A percentile compares a stretch with the other conserved stretches of the same genome.
These are phyloP conservation scores for Cocos nucifera DNA, from an alignment of 176 grass and related monocot genomes.

Conservation along the genomic window DNA sequence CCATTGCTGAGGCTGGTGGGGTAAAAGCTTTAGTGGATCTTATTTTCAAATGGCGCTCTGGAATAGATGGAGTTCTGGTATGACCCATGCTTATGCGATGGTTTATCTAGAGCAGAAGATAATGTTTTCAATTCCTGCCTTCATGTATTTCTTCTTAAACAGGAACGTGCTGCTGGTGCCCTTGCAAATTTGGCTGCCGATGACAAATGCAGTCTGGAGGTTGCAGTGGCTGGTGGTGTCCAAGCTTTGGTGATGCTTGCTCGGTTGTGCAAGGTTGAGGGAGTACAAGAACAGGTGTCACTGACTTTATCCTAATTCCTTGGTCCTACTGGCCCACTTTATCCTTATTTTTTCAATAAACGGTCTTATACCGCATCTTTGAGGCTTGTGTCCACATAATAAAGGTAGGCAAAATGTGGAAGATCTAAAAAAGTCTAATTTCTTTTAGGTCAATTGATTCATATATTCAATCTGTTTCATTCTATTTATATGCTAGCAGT, in stretches of 20 bases:
- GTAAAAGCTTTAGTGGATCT: constrained; percentile 91
- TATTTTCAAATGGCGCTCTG: constrained; percentile 83
- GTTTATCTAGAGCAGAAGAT: not conserved
- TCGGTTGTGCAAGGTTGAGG: constrained; percentile 85
- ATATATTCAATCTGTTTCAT: too few relatives aligned
- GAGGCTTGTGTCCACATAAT: constrained; percentile 7
- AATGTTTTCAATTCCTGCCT: not conserved
- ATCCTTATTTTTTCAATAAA: too few relatives aligned
- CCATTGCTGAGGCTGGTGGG: constrained; percentile 80
- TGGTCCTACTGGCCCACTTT: too few relatives aligned
- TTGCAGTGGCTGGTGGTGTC: constrained; percentile 88
- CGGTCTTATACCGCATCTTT: not conserved
- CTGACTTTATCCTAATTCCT: constrained; percentile 4
- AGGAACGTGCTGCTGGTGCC: constrained; percentile 97
- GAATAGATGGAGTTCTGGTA: constrained; percentile 97
- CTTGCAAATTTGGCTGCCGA: constrained; percentile 98
- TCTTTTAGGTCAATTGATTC: too few relatives aligned
- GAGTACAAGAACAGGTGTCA: constrained; percentile 86
- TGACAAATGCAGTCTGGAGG: constrained; percentile 96
- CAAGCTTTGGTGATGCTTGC: constrained; percentile 94
- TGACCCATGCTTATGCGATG: not conserved
- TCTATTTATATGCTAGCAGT: too few relatives aligned
- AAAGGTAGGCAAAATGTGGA: not conserved
- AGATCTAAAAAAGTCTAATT: too few relatives aligned
- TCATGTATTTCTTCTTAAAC: constrained; percentile 25